Percentiles rank a stretch among this genome's conserved stretches.
These are phyloP conservation scores for Astrephomene gubernaculifera DNA, from an alignment of 139 green algal genomes.

Conservation along the genomic window DNA sequence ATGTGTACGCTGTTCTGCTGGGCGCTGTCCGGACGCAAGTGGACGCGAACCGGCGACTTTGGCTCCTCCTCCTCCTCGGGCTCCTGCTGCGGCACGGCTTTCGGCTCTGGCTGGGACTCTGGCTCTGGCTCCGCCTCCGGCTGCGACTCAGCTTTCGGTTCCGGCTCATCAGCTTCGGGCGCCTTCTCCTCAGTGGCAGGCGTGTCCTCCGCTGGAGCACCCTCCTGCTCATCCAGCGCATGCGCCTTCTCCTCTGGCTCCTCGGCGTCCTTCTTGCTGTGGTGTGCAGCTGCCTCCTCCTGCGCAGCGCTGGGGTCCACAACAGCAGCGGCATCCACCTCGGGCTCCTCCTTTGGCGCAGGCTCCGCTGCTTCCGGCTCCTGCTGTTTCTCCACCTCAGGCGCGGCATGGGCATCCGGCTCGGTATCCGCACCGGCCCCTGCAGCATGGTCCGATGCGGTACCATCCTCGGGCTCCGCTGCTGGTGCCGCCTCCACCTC, in stretches of 20 bases:
- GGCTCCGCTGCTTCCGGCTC: background rate
- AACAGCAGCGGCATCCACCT: background rate
- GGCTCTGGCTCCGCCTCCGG: background rate
- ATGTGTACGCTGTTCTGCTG: background rate
- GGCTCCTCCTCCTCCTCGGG: background rate
- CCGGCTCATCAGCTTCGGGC: background rate
- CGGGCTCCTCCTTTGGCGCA: background rate
- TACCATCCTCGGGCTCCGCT: background rate
- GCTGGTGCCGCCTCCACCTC: background rate
- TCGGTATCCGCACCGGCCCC: too few relatives aligned
- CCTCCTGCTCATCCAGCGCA: background rate
- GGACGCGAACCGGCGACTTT: background rate
- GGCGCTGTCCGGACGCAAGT: background rate
- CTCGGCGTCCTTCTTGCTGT: too few relatives aligned
- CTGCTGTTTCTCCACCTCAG: background rate
- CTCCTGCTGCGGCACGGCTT: background rate
- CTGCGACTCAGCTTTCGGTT: background rate
- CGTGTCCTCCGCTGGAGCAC: background rate
- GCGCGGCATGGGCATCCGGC: background rate
- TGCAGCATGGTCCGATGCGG: too few relatives aligned
- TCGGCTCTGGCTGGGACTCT: background rate
- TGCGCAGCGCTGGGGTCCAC: too few relatives aligned
- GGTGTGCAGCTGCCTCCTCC: too few relatives aligned
- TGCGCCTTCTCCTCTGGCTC: background rate
- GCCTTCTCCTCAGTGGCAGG: conserved; percentile 1